A percentile compares a stretch with the other conserved stretches of the same genome.
Evolutionary conservation across 2,329 filamentous ascomycete genomes (phyloP).

Genomic region (Didymella segeticola): DNA sequence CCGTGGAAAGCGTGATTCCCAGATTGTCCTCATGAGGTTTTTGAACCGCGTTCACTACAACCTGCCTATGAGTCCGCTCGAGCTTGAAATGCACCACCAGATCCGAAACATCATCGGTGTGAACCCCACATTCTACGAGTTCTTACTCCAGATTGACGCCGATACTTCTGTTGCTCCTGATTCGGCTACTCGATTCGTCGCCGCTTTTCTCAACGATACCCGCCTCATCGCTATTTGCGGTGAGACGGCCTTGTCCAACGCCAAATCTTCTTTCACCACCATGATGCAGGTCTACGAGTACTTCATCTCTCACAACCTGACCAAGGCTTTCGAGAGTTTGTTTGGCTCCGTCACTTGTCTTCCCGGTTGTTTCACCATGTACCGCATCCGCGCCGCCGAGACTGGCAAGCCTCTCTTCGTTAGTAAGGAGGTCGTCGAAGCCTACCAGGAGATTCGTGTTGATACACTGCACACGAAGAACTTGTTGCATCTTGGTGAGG

Average conservation of each 20-base stretch:
- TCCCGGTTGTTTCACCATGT: constrained; percentile 99
- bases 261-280: constrained; percentile 90
- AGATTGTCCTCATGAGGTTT: constrained; percentile 99
- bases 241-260: constrained; percentile 91
- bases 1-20: constrained; percentile 98
- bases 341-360: constrained; percentile 98
- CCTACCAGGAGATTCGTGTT: constrained; percentile 90
- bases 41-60: constrained; percentile 99
- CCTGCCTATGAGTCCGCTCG: constrained; percentile 90
- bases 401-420: constrained; percentile 96
- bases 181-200: constrained; percentile 89
- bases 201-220: constrained; percentile 89
- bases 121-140: constrained; percentile 98
- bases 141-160: constrained; percentile 93
- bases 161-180: constrained; percentile 93
- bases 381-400: constrained; percentile 92
- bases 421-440: constrained; percentile 86
- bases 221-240: constrained; percentile 93
- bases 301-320: constrained; percentile 97
- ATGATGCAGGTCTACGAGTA: constrained; percentile 99
- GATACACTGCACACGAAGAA: constrained; percentile 99
- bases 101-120: constrained; percentile 99
- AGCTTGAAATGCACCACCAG: constrained; percentile 98
- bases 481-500: constrained; percentile 91
- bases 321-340: constrained; percentile 95